phyloP scores from a whole-genome alignment of 371 early-diverging fungal species.

The Batkoa obscura region DNA sequence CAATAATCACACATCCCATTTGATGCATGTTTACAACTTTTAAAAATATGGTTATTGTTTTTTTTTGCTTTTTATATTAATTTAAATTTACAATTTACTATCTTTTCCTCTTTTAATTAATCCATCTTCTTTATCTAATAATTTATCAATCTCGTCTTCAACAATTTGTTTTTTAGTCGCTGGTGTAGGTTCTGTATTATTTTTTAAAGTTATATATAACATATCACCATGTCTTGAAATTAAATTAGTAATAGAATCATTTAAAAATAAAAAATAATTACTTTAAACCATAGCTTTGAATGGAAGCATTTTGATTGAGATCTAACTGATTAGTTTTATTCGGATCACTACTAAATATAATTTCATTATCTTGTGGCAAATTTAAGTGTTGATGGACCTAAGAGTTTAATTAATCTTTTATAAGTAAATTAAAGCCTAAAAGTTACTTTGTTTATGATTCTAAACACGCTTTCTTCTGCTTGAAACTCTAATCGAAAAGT shows the following conservation, averaged over 20 bases:
- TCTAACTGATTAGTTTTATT: too few relatives aligned
- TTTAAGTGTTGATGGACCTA: neutral
- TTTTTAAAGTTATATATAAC: constrained; percentile 37
- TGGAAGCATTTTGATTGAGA: too few relatives aligned
- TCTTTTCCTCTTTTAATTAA: constrained; percentile 64
- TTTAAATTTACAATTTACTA: constrained; percentile 55
- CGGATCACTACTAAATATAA: too few relatives aligned
- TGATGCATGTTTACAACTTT: constrained; percentile 72
- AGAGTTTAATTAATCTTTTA: neutral
- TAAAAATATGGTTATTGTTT: neutral
- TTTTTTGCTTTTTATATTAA: too few relatives aligned
- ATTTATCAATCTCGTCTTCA: constrained; percentile 63
- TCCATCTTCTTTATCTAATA: constrained; percentile 64
- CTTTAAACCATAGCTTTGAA: too few relatives aligned
- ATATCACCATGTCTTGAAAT: constrained; percentile 82
- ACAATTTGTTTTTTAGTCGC: constrained; percentile 13
- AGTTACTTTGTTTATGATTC: too few relatives aligned
- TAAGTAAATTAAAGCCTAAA: neutral
- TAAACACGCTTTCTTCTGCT: neutral
- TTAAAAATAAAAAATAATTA: too few relatives aligned
- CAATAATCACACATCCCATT: constrained; percentile 97
- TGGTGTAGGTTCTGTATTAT: too few relatives aligned
- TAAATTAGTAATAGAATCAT: too few relatives aligned
- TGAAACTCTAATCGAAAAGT: neutral
- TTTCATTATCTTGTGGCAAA: neutral